These are phyloP conservation scores for Buxus sempervirens DNA, from an alignment of 164 flowering plant genomes.

Conservation along the genomic window DNA sequence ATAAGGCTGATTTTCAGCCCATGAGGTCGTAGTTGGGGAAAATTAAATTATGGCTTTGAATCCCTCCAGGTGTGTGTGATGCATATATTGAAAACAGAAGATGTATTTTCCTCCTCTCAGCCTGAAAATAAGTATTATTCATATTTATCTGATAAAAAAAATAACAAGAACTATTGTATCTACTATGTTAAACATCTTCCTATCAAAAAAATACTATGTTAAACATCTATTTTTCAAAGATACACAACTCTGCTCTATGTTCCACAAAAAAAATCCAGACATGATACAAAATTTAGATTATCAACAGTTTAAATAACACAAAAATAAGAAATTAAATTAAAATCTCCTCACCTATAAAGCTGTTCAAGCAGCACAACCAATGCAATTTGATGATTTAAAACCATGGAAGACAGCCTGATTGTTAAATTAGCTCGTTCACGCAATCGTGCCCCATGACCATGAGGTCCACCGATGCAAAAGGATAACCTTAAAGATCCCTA, in stretches of 20 bases:
- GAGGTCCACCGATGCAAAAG: slow-evolving; percentile 92
- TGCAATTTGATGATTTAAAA: slow-evolving; percentile 84
- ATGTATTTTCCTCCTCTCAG: background rate
- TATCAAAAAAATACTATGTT: background rate
- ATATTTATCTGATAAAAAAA: background rate
- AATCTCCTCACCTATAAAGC: slow-evolving; percentile 57
- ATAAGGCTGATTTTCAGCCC: background rate
- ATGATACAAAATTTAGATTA: background rate
- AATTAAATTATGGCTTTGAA: background rate
- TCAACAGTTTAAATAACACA: background rate
- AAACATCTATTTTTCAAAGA: background rate
- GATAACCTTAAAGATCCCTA: slow-evolving; percentile 73
- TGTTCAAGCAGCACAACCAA: slow-evolving; percentile 76
- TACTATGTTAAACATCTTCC: background rate
- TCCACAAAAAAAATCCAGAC: background rate
- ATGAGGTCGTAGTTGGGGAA: background rate
- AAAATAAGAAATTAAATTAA: background rate
- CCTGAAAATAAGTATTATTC: background rate
- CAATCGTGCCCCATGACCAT: slow-evolving; percentile 75
- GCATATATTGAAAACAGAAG: background rate
- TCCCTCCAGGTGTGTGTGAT: background rate
- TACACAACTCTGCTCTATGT: background rate
- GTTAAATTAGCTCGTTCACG: slow-evolving; percentile 68
- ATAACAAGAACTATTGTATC: background rate
- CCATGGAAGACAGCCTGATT: slow-evolving; percentile 71